Conservation (phyloP, 2,329 filamentous ascomycete species). For the Diaporthe sp. region DNA sequence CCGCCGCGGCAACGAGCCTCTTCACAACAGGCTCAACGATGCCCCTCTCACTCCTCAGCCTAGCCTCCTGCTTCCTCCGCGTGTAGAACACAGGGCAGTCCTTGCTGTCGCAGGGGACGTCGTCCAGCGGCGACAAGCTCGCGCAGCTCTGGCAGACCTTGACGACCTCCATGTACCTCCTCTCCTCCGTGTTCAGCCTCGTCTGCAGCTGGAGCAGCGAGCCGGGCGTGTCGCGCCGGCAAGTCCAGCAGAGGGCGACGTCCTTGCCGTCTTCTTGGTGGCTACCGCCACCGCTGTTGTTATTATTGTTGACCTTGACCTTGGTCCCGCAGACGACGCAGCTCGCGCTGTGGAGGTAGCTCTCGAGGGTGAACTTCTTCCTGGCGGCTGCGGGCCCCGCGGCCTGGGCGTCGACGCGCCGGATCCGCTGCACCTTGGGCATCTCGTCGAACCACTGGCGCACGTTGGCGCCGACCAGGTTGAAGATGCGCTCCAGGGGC, state of each 20-base stretch:
- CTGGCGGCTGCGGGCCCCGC: constrained; percentile 46
- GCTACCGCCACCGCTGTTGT: constrained; percentile 44
- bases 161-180: constrained; percentile 73
- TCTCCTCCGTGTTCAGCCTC: constrained; percentile 74
- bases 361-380: constrained; percentile 84
- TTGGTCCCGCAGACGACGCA: constrained; percentile 83
- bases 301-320: constrained; percentile 50
- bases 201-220: constrained; percentile 76
- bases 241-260: constrained; percentile 70
- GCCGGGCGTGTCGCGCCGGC: constrained; percentile 66
- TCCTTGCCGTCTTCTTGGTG: constrained; percentile 44
- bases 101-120: constrained; percentile 88
- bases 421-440: constrained; percentile 88
- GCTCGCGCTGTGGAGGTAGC: constrained; percentile 86
- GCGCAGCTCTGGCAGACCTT: constrained; percentile 86
- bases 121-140: constrained; percentile 78
- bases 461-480: constrained; percentile 93
- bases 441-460: constrained; percentile 95
- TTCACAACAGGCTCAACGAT: constrained; percentile 53
- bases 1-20: constrained; percentile 49
- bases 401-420: constrained; percentile 64
- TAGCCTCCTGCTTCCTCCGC: constrained; percentile 72
- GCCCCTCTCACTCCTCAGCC: constrained; percentile 57
- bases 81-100: constrained; percentile 96
- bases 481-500: constrained; percentile 95